A percentile compares a stretch with the other conserved stretches of the same genome.
Evolutionary conservation across 129 eudicot genomes (phyloP).

Genomic region (Flaveria brownii): DNA sequence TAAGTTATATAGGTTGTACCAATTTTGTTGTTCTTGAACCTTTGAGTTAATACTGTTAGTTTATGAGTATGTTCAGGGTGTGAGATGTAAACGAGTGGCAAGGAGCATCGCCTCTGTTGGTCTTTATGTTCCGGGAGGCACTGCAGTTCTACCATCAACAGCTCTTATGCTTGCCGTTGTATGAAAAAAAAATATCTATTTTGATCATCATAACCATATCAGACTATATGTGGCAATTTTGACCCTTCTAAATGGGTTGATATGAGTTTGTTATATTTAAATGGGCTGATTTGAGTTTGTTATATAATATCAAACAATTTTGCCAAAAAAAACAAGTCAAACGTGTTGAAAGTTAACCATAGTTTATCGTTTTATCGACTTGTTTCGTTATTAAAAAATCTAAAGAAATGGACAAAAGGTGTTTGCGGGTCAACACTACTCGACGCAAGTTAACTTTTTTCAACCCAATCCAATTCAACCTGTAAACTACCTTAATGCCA

Average conservation of each 20-base stretch:
- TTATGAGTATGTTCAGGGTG: conserved; percentile 64
- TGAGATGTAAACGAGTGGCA: conserved; percentile 95
- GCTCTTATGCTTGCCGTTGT: conserved; percentile 99
- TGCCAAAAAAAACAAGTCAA: not conserved
- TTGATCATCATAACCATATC: conserved; percentile 4
- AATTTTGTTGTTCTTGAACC: conserved; percentile 3
- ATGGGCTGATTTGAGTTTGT: not conserved
- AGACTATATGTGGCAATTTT: not conserved
- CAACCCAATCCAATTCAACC: not conserved
- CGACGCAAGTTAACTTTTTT: not conserved
- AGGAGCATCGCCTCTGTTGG: conserved; percentile 93
- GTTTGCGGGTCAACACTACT: not conserved
- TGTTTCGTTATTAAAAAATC: not conserved
- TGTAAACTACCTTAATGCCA: not conserved
- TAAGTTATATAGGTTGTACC: conserved; percentile 29
- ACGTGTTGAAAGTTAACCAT: not conserved
- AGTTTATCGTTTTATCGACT: not conserved
- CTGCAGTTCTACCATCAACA: conserved; percentile 99
- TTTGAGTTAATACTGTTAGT: not conserved
- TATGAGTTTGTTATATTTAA: not conserved
- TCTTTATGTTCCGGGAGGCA: conserved; percentile 99
- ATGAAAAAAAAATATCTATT: conserved; percentile 29
- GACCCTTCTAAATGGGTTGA: conserved; percentile 6
- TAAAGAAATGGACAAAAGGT: not conserved
- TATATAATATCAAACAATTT: not conserved